phyloP scores from a whole-genome alignment of 768 basidiomycete genomes.

The Leccinellum rugosiceps region DNA sequence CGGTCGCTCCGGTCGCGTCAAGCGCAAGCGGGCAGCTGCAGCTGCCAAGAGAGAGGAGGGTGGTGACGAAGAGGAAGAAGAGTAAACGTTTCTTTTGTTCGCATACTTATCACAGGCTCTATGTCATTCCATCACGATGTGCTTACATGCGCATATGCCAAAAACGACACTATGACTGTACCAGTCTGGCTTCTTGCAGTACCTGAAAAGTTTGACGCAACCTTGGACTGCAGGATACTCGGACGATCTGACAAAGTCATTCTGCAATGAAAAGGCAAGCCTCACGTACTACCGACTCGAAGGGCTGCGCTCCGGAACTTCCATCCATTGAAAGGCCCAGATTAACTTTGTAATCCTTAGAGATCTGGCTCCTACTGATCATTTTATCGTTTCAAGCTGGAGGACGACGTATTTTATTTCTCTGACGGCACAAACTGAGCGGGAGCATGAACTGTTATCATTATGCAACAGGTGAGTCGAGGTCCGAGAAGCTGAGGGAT shows the following conservation, averaged over 20 bases:
- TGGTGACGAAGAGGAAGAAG: slow-evolving; percentile 89
- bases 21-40: slow-evolving; percentile 95
- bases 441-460: too few species aligned
- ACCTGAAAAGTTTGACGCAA: not conserved
- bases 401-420: too few species aligned
- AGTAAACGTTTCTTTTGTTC: slow-evolving; percentile 43
- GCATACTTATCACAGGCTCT: slow-evolving; percentile 24
- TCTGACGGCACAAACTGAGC: too few species aligned
- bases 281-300: too few species aligned
- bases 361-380: too few species aligned
- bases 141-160: slow-evolving; percentile 30
- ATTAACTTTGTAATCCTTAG: too few species aligned
- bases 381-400: too few species aligned
- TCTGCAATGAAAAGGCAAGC: not conserved
- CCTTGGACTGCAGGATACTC: not conserved
- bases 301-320: too few species aligned
- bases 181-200: not conserved
- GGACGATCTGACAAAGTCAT: not conserved
- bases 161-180: slow-evolving; percentile 25
- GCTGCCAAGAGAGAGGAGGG: slow-evolving; percentile 90
- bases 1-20: slow-evolving; percentile 91
- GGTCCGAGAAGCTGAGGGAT: too few species aligned
- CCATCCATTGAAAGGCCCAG: too few species aligned
- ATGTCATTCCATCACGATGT: slow-evolving; percentile 29
- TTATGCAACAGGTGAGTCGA: too few species aligned